Conservation (phyloP, 768 basidiomycete species). For the Tricholoma bakamatsutake region DNA sequence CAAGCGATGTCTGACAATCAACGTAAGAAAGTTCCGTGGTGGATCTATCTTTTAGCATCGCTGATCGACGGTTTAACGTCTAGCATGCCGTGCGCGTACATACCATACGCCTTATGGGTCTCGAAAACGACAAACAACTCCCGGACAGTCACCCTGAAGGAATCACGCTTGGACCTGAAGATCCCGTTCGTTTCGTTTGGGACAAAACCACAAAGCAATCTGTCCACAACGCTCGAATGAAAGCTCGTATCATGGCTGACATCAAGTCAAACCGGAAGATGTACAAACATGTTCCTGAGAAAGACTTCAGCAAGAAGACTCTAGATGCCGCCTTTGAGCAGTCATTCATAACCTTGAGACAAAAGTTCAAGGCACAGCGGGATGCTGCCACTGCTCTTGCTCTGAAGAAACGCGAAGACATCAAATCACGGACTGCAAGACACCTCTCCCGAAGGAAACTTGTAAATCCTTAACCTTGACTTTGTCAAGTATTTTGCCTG, state of each 20-base stretch:
- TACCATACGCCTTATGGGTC: conserved; percentile 51
- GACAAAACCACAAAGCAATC: conserved; percentile 73
- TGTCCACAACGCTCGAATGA: conserved; percentile 69
- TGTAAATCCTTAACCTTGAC: conserved; percentile 33
- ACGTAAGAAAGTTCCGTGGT: conserved; percentile 34
- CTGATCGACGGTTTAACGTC: neutral
- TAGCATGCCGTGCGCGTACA: conserved; percentile 72
- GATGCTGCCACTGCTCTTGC: conserved; percentile 39
- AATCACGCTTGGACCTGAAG: conserved; percentile 31
- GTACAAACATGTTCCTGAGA: conserved; percentile 61
- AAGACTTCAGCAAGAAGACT: conserved; percentile 58
- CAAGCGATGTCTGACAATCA: conserved; percentile 58
- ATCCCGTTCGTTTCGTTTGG: conserved; percentile 76
- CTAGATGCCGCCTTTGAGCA: conserved; percentile 66
- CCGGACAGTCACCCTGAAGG: conserved; percentile 62
- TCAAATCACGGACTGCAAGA: conserved; percentile 57
- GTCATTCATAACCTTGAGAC: conserved; percentile 60
- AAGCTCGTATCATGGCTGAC: conserved; percentile 53
- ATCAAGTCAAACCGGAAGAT: conserved; percentile 47
- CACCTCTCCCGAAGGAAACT: conserved; percentile 56
- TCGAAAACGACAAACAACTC: conserved; percentile 49
- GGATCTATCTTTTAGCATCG: neutral
- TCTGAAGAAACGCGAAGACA: conserved; percentile 49
- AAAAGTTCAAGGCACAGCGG: conserved; percentile 59
- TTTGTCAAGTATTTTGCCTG: conserved; percentile 4